phyloP scores from a whole-genome alignment of 1,284 basidiomycete genomes.

The Apiotrichum akiyoshidainum region DNA sequence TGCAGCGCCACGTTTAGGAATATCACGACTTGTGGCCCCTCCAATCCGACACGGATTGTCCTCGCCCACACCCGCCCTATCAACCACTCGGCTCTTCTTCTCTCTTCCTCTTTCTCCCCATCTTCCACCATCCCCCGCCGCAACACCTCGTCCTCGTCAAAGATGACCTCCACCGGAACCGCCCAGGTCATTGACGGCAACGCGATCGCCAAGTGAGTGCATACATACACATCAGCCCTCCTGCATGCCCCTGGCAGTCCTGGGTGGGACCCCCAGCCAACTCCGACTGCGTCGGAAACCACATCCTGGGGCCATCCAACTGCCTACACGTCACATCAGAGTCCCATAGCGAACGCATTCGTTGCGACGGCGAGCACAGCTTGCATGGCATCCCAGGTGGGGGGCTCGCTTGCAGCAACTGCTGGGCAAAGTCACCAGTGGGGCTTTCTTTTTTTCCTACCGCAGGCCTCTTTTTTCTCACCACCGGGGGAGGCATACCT shows the following conservation, averaged over 20 bases:
- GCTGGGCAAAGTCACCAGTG: no score
- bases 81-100: background rate
- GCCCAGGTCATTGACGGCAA: conserved; percentile 80
- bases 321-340: no score
- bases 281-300: no score
- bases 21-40: background rate
- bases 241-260: background rate
- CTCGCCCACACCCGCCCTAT: no score
- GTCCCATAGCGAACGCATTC: no score
- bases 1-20: background rate
- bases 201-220: conserved; percentile 75
- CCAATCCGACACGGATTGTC: no score
- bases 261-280: no score
- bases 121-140: background rate
- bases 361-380: no score
- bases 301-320: no score
- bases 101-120: background rate
- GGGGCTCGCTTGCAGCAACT: no score
- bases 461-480: background rate
- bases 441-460: no score
- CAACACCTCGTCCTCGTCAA: background rate
- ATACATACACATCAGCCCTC: background rate
- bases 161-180: conserved; percentile 13
- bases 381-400: no score
- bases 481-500: background rate